Conservation (phyloP, 345 rosid genomes). For the Raphanus raphanistrum region DNA sequence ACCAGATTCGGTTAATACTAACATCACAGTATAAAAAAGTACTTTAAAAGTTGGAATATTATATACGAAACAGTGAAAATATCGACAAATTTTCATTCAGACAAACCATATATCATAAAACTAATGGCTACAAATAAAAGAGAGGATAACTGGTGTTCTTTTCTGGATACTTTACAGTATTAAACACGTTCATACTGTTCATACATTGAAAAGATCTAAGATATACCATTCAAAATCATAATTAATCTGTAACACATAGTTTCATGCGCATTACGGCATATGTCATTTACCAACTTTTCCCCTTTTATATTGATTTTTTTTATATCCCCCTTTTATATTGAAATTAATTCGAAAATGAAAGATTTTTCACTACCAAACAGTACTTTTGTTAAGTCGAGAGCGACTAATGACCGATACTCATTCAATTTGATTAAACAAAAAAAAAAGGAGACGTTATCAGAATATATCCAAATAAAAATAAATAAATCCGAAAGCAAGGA, state of each 20-base stretch:
- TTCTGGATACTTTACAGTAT: neutral
- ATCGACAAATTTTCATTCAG: neutral
- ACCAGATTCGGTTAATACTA: conserved; percentile 24
- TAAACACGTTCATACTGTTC: neutral
- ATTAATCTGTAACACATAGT: neutral
- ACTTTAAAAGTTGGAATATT: neutral
- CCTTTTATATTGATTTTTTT: neutral
- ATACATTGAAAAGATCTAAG: neutral
- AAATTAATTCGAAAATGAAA: neutral
- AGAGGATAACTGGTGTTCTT: neutral
- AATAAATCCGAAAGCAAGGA: conserved; percentile 3
- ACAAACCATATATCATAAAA: neutral
- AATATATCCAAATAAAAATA: conserved; percentile 17
- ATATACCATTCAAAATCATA: neutral
- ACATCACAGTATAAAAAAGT: neutral
- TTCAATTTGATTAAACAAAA: conserved; percentile 1
- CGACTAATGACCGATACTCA: conserved; percentile 4
- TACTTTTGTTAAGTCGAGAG: neutral
- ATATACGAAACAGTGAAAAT: neutral
- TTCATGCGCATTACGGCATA: conserved; percentile 9
- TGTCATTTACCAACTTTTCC: conserved; percentile 1
- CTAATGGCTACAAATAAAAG: neutral
- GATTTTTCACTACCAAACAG: neutral
- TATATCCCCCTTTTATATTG: no score
- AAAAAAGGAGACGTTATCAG: neutral